Percentiles rank a stretch among this genome's conserved stretches.
Conservation (phyloP, 2,329 filamentous ascomycete genomes). For the Metarhizium robertsii region DNA sequence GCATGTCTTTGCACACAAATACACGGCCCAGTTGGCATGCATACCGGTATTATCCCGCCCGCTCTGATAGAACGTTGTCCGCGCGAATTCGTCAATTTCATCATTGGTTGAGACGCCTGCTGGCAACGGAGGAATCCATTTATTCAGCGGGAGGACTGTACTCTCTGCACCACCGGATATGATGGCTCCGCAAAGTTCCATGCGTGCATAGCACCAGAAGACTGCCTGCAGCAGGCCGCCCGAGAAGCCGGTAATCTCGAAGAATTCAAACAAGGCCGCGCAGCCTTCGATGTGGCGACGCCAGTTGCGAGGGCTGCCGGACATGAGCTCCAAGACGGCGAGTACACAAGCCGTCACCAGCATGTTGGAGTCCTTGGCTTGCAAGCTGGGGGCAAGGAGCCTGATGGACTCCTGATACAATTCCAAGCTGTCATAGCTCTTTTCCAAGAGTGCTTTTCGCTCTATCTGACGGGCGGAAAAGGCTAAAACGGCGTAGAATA, state of each 20-base stretch:
- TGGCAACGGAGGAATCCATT: conserved; percentile 31
- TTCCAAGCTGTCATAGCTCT: conserved; percentile 39
- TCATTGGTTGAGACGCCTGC: conserved; percentile 7
- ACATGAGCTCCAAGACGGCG: conserved; percentile 39
- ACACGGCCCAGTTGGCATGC: conserved; percentile 46
- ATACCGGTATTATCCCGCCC: conserved; percentile 30
- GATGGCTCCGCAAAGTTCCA: conserved; percentile 46
- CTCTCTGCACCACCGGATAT: conserved; percentile 39
- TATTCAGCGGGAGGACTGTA: conserved; percentile 37
- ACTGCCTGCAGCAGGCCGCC: conserved; percentile 38
- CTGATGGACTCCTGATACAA: conserved; percentile 44
- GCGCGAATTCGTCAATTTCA: conserved; percentile 17
- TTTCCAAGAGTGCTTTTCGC: conserved; percentile 35
- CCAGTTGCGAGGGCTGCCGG: conserved; percentile 40
- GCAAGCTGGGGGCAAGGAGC: conserved; percentile 29
- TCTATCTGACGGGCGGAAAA: conserved; percentile 44
- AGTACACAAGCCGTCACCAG: conserved; percentile 38
- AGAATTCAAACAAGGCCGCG: conserved; percentile 40
- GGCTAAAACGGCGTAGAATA: conserved; percentile 42
- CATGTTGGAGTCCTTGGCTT: conserved; percentile 32
- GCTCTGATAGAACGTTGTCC: conserved; percentile 17
- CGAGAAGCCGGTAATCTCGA: conserved; percentile 37
- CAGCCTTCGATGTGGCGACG: conserved; percentile 46
- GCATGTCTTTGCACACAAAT: conserved; percentile 39
- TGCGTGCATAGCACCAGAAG: conserved; percentile 50